Conservation (phyloP, 2,329 filamentous ascomycete species). For the Colletotrichum costaricense region DNA sequence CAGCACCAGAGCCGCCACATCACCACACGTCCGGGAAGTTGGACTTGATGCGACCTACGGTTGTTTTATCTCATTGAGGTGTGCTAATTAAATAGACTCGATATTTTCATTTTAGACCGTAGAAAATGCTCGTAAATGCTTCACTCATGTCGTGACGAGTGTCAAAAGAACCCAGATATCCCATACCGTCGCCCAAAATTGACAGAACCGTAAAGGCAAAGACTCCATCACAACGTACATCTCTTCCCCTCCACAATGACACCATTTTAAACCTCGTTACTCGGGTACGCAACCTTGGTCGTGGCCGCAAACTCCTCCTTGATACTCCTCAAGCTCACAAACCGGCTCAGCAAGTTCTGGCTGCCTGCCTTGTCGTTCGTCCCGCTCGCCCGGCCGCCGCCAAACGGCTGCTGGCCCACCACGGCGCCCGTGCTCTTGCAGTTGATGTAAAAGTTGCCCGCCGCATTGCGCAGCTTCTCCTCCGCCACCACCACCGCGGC, state of each 20-base stretch:
- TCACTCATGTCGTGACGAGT: neutral
- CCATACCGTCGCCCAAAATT: neutral
- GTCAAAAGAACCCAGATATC: constrained; percentile 8
- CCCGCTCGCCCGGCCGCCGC: constrained; percentile 74
- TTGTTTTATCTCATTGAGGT: neutral
- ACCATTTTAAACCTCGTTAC: constrained; percentile 69
- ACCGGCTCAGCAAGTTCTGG: constrained; percentile 70
- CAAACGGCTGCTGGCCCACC: constrained; percentile 79
- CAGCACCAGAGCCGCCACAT: neutral
- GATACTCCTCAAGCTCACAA: constrained; percentile 74
- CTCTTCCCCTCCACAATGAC: neutral
- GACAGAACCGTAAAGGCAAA: neutral
- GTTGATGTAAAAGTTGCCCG: constrained; percentile 89
- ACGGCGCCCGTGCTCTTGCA: constrained; percentile 83
- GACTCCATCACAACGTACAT: neutral
- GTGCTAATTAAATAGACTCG: neutral
- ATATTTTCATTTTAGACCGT: constrained; percentile 9
- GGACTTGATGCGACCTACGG: neutral
- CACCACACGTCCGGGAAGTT: neutral
- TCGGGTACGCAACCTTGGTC: constrained; percentile 74
- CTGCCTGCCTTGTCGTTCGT: constrained; percentile 82
- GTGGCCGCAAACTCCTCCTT: constrained; percentile 81
- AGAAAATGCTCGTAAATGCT: neutral
- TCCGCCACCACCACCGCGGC: constrained; percentile 75
- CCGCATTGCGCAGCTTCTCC: constrained; percentile 76